These are phyloP conservation scores for Penicillium crustosum DNA, from an alignment of 2,329 filamentous ascomycete species.

Conservation along the genomic window DNA sequence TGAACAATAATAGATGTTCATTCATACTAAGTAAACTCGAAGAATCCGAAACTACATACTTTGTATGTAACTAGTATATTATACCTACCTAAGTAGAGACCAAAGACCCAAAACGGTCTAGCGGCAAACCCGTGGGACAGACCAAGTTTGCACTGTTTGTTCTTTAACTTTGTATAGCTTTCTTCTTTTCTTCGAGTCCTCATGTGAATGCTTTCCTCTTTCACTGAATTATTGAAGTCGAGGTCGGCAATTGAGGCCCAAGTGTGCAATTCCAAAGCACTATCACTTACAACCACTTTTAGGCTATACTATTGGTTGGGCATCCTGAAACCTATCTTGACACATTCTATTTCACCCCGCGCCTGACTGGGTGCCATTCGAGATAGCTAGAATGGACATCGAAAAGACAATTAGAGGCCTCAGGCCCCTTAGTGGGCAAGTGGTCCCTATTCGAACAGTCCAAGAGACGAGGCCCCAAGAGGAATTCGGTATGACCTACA, in stretches of 20 bases:
- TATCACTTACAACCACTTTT: not conserved
- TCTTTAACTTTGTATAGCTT: slow-evolving; percentile 8
- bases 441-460: slow-evolving; percentile 44
- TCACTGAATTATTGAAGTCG: not conserved
- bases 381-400: slow-evolving; percentile 22
- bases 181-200: not conserved
- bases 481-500: slow-evolving; percentile 39
- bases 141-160: slow-evolving; percentile 7
- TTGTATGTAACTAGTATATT: no score
- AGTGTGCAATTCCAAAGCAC: not conserved
- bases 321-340: not conserved
- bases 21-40: not conserved
- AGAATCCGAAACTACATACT: not conserved
- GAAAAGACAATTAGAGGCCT: slow-evolving; percentile 27
- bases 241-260: no score
- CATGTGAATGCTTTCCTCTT: not conserved
- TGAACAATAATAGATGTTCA: not conserved
- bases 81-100: no score
- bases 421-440: slow-evolving; percentile 34
- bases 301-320: not conserved
- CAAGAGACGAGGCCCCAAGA: slow-evolving; percentile 44
- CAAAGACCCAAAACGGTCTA: not conserved
- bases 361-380: not conserved
- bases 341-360: not conserved
- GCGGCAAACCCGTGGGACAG: not conserved